These are phyloP conservation scores for Bipolaris gigantea DNA, from an alignment of 2,329 filamentous ascomycete species.

Conservation along the genomic window DNA sequence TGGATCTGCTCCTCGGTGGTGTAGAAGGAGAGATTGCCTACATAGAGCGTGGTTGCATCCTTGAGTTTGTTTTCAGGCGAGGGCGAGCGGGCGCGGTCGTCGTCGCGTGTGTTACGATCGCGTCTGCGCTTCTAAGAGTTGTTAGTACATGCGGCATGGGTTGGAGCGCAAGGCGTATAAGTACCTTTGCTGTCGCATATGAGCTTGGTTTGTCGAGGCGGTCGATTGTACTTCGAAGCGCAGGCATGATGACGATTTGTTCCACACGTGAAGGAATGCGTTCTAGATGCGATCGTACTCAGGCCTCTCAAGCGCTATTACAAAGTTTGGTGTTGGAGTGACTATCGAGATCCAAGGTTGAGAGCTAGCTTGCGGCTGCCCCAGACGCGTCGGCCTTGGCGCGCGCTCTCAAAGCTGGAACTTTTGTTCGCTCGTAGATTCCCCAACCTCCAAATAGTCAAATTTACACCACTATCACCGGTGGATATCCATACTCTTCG, in stretches of 20 bases:
- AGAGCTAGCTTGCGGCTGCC: constrained; percentile 18
- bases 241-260: constrained; percentile 25
- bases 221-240: constrained; percentile 76
- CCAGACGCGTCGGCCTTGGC: constrained; percentile 16
- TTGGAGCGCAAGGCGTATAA: background rate
- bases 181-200: constrained; percentile 83
- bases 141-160: constrained; percentile 7
- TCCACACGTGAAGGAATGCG: background rate
- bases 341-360: background rate
- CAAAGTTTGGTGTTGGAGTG: background rate
- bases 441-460: background rate
- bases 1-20: constrained; percentile 99
- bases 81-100: constrained; percentile 51
- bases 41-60: constrained; percentile 91
- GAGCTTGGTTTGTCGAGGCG: constrained; percentile 92
- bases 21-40: constrained; percentile 97
- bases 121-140: constrained; percentile 68
- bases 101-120: constrained; percentile 62
- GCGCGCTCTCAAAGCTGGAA: constrained; percentile 11
- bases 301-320: background rate
- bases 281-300: constrained; percentile 4
- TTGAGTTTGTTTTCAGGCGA: constrained; percentile 77
- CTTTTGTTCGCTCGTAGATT: constrained; percentile 16
- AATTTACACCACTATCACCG: constrained; percentile 2
- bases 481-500: constrained; percentile 5